Conservation (phyloP, 2,329 filamentous ascomycete species). For the Decorospora gaudefroyi region DNA sequence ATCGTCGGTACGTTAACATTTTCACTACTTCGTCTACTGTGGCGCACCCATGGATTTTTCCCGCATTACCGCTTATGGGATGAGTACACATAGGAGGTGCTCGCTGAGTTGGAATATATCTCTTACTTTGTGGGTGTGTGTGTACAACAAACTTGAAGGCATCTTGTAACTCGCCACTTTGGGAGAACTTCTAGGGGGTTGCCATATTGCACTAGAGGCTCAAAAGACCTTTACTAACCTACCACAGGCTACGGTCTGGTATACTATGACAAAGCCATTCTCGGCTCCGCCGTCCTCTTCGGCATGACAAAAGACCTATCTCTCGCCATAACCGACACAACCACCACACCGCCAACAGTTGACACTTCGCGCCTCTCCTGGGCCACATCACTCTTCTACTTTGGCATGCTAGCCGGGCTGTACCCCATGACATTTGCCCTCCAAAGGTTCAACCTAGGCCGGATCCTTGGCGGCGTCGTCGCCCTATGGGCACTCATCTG, state of each 20-base stretch:
- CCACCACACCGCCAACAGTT: constrained; percentile 58
- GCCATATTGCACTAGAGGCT: too few species aligned
- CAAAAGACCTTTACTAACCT: not conserved
- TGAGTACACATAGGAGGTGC: too few species aligned
- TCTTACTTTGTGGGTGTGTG: too few species aligned
- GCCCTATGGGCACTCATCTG: constrained; percentile 69
- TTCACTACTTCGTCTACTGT: too few species aligned
- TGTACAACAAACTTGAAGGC: too few species aligned
- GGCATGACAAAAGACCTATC: constrained; percentile 73
- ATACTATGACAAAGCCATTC: constrained; percentile 75
- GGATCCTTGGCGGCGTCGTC: constrained; percentile 66
- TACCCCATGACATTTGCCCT: constrained; percentile 74
- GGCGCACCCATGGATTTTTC: too few species aligned
- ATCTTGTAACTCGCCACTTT: too few species aligned
- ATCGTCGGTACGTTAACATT: constrained; percentile 37
- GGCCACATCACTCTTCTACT: constrained; percentile 81
- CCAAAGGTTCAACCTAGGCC: constrained; percentile 69
- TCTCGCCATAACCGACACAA: constrained; percentile 60
- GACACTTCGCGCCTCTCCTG: constrained; percentile 72
- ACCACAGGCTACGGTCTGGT: constrained; percentile 64
- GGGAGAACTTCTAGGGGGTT: too few species aligned
- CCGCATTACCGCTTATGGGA: too few species aligned
- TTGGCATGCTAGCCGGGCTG: constrained; percentile 74
- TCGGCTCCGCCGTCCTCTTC: constrained; percentile 73
- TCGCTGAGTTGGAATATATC: too few species aligned